Conservation (phyloP, 345 rosid species). For the Cochlearia excelsa region DNA sequence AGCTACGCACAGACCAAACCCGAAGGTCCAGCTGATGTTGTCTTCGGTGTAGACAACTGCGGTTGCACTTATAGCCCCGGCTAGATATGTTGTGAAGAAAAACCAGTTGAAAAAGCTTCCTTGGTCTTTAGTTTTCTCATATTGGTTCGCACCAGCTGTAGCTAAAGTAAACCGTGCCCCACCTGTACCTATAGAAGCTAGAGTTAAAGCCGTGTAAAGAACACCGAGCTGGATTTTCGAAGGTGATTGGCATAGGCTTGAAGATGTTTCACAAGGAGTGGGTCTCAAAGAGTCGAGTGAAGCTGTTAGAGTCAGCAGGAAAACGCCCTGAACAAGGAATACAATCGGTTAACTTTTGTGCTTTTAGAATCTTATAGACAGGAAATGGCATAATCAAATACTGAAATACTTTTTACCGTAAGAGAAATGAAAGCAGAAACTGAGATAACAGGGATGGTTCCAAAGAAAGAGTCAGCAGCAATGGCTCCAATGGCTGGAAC, state of each 20-base stretch:
- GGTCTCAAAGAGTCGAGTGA: slow-evolving; percentile 40
- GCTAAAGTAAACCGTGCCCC: slow-evolving; percentile 41
- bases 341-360: background rate
- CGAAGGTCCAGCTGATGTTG: slow-evolving; percentile 48
- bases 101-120: slow-evolving; percentile 55
- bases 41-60: slow-evolving; percentile 44
- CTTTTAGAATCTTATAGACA: no score
- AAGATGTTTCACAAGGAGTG: slow-evolving; percentile 28
- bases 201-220: slow-evolving; percentile 40
- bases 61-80: slow-evolving; percentile 29
- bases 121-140: slow-evolving; percentile 35
- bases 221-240: slow-evolving; percentile 37
- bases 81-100: slow-evolving; percentile 35
- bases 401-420: slow-evolving; percentile 44
- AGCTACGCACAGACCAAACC: slow-evolving; percentile 39
- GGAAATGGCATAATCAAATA: background rate
- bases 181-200: slow-evolving; percentile 35
- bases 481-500: slow-evolving; percentile 44
- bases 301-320: slow-evolving; percentile 42
- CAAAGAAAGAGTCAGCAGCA: slow-evolving; percentile 48
- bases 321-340: slow-evolving; percentile 31
- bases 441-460: slow-evolving; percentile 42
- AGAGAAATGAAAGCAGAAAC: slow-evolving; percentile 42
- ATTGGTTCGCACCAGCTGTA: slow-evolving; percentile 50
- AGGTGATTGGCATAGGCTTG: slow-evolving; percentile 38